phyloP scores from a whole-genome alignment of 345 rosid species.

The Microcos paniculata region DNA sequence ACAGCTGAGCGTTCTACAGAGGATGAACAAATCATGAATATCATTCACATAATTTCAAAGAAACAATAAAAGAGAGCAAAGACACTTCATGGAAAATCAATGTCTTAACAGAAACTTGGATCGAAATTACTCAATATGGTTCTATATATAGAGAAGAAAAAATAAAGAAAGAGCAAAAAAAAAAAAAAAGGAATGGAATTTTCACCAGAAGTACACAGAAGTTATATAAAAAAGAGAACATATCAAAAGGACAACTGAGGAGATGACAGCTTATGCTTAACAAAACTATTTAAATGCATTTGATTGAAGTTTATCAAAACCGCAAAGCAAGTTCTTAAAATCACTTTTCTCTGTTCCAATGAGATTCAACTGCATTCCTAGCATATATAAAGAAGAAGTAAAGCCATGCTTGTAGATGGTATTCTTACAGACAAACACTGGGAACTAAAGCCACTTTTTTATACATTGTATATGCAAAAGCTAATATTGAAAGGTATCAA shows the following conservation, averaged over 20 bases:
- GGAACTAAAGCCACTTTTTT: not conserved
- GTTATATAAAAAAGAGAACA: not conserved
- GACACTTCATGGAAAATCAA: not conserved
- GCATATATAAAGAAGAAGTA: not conserved
- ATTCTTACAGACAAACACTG: not conserved
- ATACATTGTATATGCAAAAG: not conserved
- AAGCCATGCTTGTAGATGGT: not conserved
- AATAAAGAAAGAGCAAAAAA: not conserved
- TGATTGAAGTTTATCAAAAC: not conserved
- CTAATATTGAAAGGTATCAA: not conserved
- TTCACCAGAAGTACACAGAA: not conserved
- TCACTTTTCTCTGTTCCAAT: not conserved
- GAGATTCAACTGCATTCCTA: not conserved
- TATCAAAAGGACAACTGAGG: not conserved
- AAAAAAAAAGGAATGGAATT: not conserved
- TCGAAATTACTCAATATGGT: not conserved
- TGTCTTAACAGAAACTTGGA: not conserved
- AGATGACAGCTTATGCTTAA: not conserved
- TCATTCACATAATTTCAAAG: not conserved
- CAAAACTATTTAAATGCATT: not conserved
- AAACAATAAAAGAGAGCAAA: not conserved
- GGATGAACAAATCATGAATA: conserved; percentile 10
- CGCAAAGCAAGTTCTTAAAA: not conserved
- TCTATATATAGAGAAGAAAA: not conserved
- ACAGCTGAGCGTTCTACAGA: conserved; percentile 32